These are phyloP conservation scores for Quercus glauca DNA, from an alignment of 306 rosid genomes.

Conservation along the genomic window DNA sequence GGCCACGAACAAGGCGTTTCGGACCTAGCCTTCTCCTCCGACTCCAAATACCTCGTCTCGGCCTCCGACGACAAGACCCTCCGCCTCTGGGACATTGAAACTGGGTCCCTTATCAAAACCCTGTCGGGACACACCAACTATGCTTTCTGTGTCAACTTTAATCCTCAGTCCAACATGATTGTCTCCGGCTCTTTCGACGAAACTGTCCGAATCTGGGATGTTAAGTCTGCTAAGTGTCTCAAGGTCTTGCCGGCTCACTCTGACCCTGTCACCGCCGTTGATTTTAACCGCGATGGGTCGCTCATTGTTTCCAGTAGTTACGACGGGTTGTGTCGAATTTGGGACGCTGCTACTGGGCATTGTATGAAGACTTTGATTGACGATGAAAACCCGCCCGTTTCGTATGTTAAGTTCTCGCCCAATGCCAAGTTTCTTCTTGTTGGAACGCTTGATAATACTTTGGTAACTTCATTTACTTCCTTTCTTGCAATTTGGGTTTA, in stretches of 20 bases:
- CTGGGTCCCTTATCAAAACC: constrained; percentile 71
- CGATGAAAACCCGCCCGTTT: constrained; percentile 94
- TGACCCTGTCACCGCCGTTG: constrained; percentile 93
- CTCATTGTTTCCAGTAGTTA: constrained; percentile 96
- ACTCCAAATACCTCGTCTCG: constrained; percentile 76
- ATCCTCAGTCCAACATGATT: constrained; percentile 83
- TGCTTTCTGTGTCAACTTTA: constrained; percentile 86
- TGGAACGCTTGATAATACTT: constrained; percentile 84
- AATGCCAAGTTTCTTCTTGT: constrained; percentile 85
- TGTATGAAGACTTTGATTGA: constrained; percentile 91
- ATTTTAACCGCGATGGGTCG: constrained; percentile 81
- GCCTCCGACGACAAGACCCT: constrained; percentile 97
- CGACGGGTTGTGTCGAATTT: constrained; percentile 89
- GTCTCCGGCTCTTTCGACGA: constrained; percentile 96
- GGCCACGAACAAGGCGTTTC: constrained; percentile 94
- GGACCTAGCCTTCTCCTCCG: constrained; percentile 88
- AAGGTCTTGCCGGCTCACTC: constrained; percentile 94
- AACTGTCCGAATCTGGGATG: constrained; percentile 96
- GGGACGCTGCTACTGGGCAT: constrained; percentile 92
- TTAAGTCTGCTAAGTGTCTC: constrained; percentile 76
- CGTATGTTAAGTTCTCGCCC: constrained; percentile 88
- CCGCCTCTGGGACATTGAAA: constrained; percentile 83
- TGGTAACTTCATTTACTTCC: constrained; percentile 43
- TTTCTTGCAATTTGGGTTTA: constrained; percentile 11
- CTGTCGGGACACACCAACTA: constrained; percentile 89